Base-by-base conservation (phyloP, 2,329 filamentous ascomycete species). In the Pseudocercospora eumusae region DNA sequence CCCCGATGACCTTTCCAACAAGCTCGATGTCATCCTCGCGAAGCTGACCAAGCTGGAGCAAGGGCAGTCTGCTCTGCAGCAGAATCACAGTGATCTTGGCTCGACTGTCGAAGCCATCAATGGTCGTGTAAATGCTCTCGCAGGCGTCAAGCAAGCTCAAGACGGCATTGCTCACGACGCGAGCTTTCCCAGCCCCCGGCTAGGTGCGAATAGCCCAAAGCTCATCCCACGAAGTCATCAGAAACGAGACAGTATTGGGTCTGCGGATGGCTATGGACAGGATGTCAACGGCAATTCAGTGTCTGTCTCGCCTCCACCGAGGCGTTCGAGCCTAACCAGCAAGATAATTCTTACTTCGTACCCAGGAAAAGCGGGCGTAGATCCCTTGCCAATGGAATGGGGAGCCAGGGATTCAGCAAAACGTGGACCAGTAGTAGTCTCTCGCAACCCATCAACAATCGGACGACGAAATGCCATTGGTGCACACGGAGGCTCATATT, bases 361-460 rank as follows among this genome's bases (percentile, higher is more conserved):
- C 77, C 93, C 93, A 27, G 92, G 92, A 70, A 33, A 54, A 78
- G 92, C 91, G 68, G 93, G 93, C 65, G 93, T 98, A 76, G 91
- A 96, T 67, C 93, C 93, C n/a, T 80, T 97, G 56, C 86, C 87
- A 21, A 86, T 98, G 82, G 84, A 90, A 69, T 98, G 93, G 93
- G 93, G 93, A 56, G 86, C 91, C 59, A 79, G 84, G 59, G 90
- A 96, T 74, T 86, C 91, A 42, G 76, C 83, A 61, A 81, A 87
- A 70, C 86, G 93, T 76, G 95, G 93, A 1, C 93, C 93, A 4
- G 90, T 98, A 55, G 88, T 96, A 56, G 93, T 96, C 47, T 95
- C 89, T 25, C 85, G 92, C 70, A 84, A 86, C 63, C 80, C 86
- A 28, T 87, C 86, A 59, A 95, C 91, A 4, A 90, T 96, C 69